Evolutionary conservation across 2,329 filamentous ascomycete genomes (phyloP).

Genomic region (Colletotrichum neosansevieriae): DNA sequence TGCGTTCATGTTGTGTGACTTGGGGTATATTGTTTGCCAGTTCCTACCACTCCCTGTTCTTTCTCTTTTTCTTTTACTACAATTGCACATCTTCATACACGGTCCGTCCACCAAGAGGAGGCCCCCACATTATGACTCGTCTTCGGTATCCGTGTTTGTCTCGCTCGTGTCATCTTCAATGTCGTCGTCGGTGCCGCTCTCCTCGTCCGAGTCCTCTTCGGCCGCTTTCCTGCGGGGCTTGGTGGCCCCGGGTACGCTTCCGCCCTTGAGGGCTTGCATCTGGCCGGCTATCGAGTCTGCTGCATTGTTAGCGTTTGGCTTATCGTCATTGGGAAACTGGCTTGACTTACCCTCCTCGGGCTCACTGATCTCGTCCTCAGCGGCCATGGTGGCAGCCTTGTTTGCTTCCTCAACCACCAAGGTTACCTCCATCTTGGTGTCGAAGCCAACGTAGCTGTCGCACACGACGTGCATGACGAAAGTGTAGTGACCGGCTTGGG

Average conservation of each 20-base stretch:
- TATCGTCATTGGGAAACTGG: slow-evolving; percentile 39
- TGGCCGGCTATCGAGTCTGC: slow-evolving; percentile 90
- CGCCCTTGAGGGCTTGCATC: slow-evolving; percentile 88
- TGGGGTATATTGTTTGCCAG: slow-evolving; percentile 36
- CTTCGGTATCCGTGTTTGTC: slow-evolving; percentile 77
- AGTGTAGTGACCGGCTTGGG: slow-evolving; percentile 90
- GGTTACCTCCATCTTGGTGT: slow-evolving; percentile 90
- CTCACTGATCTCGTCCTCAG: slow-evolving; percentile 96
- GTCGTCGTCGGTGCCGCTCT: slow-evolving; percentile 84
- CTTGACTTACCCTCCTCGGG: slow-evolving; percentile 89
- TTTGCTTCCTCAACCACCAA: slow-evolving; percentile 89
- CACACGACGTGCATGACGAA: slow-evolving; percentile 95
- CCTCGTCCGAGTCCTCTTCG: slow-evolving; percentile 77
- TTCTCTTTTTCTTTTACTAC: slow-evolving; percentile 8
- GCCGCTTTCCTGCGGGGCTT: slow-evolving; percentile 67
- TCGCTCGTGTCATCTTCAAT: slow-evolving; percentile 77
- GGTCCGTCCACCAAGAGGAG: neutral
- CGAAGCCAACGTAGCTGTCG: slow-evolving; percentile 95
- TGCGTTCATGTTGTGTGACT: slow-evolving; percentile 30
- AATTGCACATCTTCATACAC: neutral
- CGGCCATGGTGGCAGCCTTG: slow-evolving; percentile 83
- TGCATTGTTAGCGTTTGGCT: slow-evolving; percentile 45
- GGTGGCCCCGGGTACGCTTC: slow-evolving; percentile 62
- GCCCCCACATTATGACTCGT: slow-evolving; percentile 60
- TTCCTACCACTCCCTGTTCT: slow-evolving; percentile 20